Percentiles rank a stretch among this genome's conserved stretches.
These are phyloP conservation scores for Coprinopsis strossmayeri DNA, from an alignment of 768 basidiomycete genomes.

Conservation along the genomic window DNA sequence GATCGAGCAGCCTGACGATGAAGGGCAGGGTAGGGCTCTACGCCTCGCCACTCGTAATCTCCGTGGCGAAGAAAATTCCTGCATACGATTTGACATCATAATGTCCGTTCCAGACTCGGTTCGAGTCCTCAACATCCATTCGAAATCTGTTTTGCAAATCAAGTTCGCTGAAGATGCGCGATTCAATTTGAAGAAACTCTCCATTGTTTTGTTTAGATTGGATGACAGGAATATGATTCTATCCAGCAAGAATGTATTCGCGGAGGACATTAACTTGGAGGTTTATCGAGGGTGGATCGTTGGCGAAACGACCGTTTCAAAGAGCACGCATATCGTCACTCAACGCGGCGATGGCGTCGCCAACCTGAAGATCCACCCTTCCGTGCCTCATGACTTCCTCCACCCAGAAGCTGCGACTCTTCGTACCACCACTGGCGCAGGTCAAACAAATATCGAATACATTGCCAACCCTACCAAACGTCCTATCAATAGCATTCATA, in stretches of 20 bases:
- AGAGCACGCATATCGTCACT: conserved; percentile 35
- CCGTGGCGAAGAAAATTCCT: conserved; percentile 19
- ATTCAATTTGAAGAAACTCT: conserved; percentile 36
- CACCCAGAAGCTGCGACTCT: conserved; percentile 30
- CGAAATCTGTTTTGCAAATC: conserved; percentile 41
- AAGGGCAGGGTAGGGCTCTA: conserved; percentile 27
- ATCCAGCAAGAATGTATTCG: conserved; percentile 32
- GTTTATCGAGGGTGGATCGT: conserved; percentile 52
- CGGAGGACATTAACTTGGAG: conserved; percentile 35
- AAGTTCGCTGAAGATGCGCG: conserved; percentile 39
- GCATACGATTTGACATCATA: conserved; percentile 51
- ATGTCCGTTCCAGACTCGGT: conserved; percentile 44
- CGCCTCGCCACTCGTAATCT: conserved; percentile 32
- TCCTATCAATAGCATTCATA: conserved; percentile 41
- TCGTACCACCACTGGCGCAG: conserved; percentile 45
- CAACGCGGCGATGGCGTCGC: conserved; percentile 44
- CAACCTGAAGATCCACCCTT: conserved; percentile 43
- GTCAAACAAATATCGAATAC: conserved; percentile 46
- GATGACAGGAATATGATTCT: conserved; percentile 40
- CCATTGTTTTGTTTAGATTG: conserved; percentile 34
- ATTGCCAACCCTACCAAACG: conserved; percentile 34
- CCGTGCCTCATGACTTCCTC: conserved; percentile 19
- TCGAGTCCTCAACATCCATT: conserved; percentile 38
- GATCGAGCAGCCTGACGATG: conserved; percentile 27
- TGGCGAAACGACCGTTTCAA: conserved; percentile 45